These are phyloP conservation scores for Coelastrella sp. DNA, from an alignment of 139 green algal species.

Conservation along the genomic window DNA sequence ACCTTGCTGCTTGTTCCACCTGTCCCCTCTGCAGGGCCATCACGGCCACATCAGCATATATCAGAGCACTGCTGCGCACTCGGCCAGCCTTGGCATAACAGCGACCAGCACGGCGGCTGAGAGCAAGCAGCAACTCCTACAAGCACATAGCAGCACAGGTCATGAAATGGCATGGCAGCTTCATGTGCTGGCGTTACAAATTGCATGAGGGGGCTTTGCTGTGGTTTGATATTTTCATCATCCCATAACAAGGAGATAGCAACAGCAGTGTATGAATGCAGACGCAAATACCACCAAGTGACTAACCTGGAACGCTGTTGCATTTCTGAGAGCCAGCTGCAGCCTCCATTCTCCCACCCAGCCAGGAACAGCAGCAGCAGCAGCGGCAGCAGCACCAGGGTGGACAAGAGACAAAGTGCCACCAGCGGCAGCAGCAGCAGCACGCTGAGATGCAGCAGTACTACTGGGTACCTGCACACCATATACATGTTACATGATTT, in stretches of 20 bases:
- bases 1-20: slow-evolving; percentile 17
- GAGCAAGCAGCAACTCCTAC: slow-evolving; percentile 61
- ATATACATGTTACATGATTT: too few relatives aligned
- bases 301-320: slow-evolving; percentile 48
- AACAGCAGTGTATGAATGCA: background rate
- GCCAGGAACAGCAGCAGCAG: slow-evolving; percentile 24
- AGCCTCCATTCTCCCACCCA: slow-evolving; percentile 72
- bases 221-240: too few relatives aligned
- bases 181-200: too few relatives aligned
- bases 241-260: too few relatives aligned
- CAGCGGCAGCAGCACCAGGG: slow-evolving; percentile 6
- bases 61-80: slow-evolving; percentile 52
- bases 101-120: slow-evolving; percentile 53
- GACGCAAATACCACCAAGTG: background rate
- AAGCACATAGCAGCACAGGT: background rate
- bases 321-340: slow-evolving; percentile 51
- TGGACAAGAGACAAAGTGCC: background rate
- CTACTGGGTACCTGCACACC: slow-evolving; percentile 2
- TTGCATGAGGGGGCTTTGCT: too few relatives aligned
- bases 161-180: background rate
- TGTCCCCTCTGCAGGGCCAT: slow-evolving; percentile 47
- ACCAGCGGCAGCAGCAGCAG: slow-evolving; percentile 3
- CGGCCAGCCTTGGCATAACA: slow-evolving; percentile 59
- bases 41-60: slow-evolving; percentile 65
- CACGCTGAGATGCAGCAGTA: background rate